phyloP scores from a whole-genome alignment of 805 yeast genomes.

The Pichia californica region DNA sequence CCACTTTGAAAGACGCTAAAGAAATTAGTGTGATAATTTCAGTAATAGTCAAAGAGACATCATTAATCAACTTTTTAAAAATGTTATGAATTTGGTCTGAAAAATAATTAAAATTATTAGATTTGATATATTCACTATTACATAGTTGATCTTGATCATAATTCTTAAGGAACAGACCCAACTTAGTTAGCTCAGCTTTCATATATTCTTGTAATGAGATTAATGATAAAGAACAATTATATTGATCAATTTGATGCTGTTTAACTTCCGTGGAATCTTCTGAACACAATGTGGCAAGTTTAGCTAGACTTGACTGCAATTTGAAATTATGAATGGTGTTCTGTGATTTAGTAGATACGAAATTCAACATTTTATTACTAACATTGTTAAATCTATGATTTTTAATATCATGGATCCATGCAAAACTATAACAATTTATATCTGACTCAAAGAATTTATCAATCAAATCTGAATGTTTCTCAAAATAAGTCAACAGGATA shows the following conservation, averaged over 20 bases:
- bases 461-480: conserved; percentile 43
- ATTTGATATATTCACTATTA: neutral
- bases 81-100: neutral
- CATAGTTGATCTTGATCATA: neutral
- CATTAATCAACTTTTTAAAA: neutral
- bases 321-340: conserved; percentile 40
- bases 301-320: conserved; percentile 64
- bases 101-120: neutral
- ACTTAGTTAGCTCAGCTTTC: neutral
- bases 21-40: conserved; percentile 5
- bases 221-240: neutral
- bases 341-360: conserved; percentile 33
- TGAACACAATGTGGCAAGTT: conserved; percentile 44
- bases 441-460: conserved; percentile 44
- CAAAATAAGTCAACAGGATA: conserved; percentile 50
- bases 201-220: conserved; percentile 4
- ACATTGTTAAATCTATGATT: conserved; percentile 47
- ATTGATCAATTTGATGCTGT: neutral
- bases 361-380: conserved; percentile 37
- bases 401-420: conserved; percentile 67
- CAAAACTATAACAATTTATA: conserved; percentile 41
- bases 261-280: neutral
- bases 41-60: neutral
- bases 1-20: neutral
- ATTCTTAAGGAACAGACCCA: neutral